Evolutionary conservation across 352 stramenopile species (phyloP), one percentile per base, ranked within the genome.

Genomic region (Phytophthora citricola): DNA sequence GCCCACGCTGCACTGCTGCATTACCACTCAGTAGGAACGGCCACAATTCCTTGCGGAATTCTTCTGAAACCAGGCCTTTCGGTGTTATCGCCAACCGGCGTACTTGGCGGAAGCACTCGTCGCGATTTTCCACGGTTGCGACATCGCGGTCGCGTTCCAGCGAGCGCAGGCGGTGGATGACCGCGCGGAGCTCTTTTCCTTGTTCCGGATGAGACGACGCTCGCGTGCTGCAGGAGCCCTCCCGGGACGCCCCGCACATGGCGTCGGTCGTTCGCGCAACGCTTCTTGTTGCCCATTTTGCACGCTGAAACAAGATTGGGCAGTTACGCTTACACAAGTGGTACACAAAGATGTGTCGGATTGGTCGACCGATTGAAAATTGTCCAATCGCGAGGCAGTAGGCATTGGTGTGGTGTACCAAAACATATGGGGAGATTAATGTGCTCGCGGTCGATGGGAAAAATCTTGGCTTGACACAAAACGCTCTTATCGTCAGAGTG

Each of bases 41-140:
- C 89, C 89, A 96, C 22, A 94, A 53, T 26, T 76, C 57, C 31
- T 69, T 68, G 2, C 89, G 76, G 14, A 95, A 73, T n/a, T 81
- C 75, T 51, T 84, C 65, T 22, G 74, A 80, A 48, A 89, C 71
- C 15, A 94, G 65, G 11, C 87, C 87, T 38, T 72, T 69, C 8
- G 77, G 76, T 14, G 74, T 71, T 29, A 91, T 67, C 31, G 87
- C 87, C 24, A 94, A 71, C 31, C 69, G 71, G n/a, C 85, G 83
- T 9, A 94, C 66, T 51, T 88, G 66, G 26, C 69, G 39, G 61
- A 92, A 92, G 29, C 52, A 71, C 20, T 47, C 56, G 53, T 87
- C 71, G 6, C 53, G 48, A 11, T 75, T 69, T 38, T 58, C 57
- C 5, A 63, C 65, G 27, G 40, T 40, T n/a, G 53, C 59, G 14